Conservation (phyloP, 108 stramenopile species). For the Pseudonitzschia pungens region DNA sequence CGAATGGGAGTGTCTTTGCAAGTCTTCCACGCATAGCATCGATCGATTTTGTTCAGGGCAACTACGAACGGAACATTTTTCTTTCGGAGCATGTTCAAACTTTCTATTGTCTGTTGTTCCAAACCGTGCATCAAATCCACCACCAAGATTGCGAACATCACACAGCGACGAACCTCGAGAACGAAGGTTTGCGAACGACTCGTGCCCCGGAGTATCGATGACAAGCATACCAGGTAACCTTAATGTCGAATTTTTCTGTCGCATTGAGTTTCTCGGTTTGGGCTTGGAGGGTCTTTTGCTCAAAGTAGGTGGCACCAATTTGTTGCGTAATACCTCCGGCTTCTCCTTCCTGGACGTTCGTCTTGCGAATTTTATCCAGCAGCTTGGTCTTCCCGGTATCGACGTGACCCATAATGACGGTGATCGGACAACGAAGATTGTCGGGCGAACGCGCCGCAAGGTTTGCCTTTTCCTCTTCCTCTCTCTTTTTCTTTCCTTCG, state of each 20-base stretch:
- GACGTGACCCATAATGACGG: conserved; percentile 99
- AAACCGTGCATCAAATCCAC: conserved; percentile 99
- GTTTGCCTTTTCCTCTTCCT: conserved; percentile 83
- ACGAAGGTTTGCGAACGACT: conserved; percentile 97
- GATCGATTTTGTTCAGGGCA: conserved; percentile 99
- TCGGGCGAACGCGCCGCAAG: conserved; percentile 82
- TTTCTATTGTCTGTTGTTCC: conserved; percentile 99
- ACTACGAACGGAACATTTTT: conserved; percentile 96
- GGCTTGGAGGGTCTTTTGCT: conserved; percentile 86
- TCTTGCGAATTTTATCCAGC: conserved; percentile 98
- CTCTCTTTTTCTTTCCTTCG: conserved; percentile 74
- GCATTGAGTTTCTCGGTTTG: conserved; percentile 85
- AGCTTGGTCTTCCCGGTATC: conserved; percentile 99
- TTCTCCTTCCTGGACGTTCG: conserved; percentile 99
- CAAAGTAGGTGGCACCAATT: conserved; percentile 99
- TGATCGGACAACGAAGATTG: conserved; percentile 94
- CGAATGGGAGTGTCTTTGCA: conserved; percentile 90
- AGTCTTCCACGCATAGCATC: conserved; percentile 97
- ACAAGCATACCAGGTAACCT: conserved; percentile 97
- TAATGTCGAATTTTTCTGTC: conserved; percentile 84
- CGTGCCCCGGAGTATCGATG: conserved; percentile 99
- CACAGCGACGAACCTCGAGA: conserved; percentile 95
- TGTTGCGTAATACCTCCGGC: conserved; percentile 99
- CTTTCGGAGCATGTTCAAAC: conserved; percentile 91
- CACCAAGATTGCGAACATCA: conserved; percentile 98